A percentile compares a stretch with the other conserved stretches of the same genome.
Conservation (phyloP, 2,329 filamentous ascomycete species). For the Xylariaceae sp. region DNA sequence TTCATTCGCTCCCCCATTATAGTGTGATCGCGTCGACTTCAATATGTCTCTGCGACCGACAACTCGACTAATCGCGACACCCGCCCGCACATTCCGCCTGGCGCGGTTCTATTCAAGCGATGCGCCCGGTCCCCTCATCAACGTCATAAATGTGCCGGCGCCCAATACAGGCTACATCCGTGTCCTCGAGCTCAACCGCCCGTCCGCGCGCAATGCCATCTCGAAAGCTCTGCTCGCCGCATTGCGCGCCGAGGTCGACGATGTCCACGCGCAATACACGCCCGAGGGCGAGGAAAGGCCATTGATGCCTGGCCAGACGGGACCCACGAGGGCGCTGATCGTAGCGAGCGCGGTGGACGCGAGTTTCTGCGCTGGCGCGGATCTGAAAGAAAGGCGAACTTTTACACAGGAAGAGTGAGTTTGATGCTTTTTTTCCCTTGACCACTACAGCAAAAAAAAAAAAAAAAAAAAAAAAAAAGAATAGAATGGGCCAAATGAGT, state of each 20-base stretch:
- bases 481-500: not conserved
- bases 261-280: slow-evolving; percentile 60
- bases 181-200: slow-evolving; percentile 81
- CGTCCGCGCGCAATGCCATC: slow-evolving; percentile 82
- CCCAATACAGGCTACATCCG: slow-evolving; percentile 78
- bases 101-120: slow-evolving; percentile 39
- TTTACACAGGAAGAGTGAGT: slow-evolving; percentile 74
- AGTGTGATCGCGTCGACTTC: not conserved
- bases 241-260: slow-evolving; percentile 66
- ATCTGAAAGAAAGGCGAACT: slow-evolving; percentile 77
- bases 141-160: slow-evolving; percentile 68
- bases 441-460: not conserved
- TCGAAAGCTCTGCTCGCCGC: slow-evolving; percentile 69
- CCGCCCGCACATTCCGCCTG: slow-evolving; percentile 14
- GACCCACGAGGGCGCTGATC: slow-evolving; percentile 72
- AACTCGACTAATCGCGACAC: slow-evolving; percentile 13
- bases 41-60: slow-evolving; percentile 28
- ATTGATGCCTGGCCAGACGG: slow-evolving; percentile 36
- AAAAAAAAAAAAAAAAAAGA: not conserved
- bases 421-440: not conserved
- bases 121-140: slow-evolving; percentile 49
- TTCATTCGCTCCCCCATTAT: too few relatives aligned
- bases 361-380: slow-evolving; percentile 90
- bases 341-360: slow-evolving; percentile 78
- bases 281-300: slow-evolving; percentile 48